A percentile compares a stretch with the other conserved stretches of the same genome.
Conservation (phyloP, 2,329 filamentous ascomycete species). For the Daldinia eschscholtzii region DNA sequence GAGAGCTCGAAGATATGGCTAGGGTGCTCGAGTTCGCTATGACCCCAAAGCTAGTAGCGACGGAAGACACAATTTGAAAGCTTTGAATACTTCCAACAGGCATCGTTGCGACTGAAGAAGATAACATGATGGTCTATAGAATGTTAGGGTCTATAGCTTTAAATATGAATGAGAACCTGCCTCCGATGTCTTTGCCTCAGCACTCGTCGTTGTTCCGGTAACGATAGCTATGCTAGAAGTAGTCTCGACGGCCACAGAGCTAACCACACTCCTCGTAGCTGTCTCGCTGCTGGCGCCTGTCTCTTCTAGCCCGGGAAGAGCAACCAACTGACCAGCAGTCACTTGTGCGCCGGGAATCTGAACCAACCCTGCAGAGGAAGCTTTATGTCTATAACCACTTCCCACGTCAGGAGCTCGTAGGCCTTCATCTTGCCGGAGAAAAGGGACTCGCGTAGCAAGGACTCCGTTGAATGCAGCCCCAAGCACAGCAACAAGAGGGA, state of each 20-base stretch:
- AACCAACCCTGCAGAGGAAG: conserved; percentile 29
- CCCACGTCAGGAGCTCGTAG: neutral
- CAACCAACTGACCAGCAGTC: conserved; percentile 42
- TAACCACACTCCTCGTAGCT: conserved; percentile 9
- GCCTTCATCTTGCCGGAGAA: conserved; percentile 13
- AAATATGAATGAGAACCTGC: conserved; percentile 8
- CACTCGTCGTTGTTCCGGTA: conserved; percentile 17
- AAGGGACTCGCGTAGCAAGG: conserved; percentile 26
- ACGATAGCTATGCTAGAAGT: conserved; percentile 13
- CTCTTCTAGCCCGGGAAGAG: conserved; percentile 37
- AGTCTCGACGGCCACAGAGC: conserved; percentile 14
- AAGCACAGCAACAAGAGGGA: conserved; percentile 36
- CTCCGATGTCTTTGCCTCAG: conserved; percentile 6
- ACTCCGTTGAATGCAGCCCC: conserved; percentile 39
- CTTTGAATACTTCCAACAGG: conserved; percentile 20
- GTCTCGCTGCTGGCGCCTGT: conserved; percentile 19
- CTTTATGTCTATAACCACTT: neutral
- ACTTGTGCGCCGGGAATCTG: conserved; percentile 42
- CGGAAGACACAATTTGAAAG: conserved; percentile 24
- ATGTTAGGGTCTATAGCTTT: conserved; percentile 4
- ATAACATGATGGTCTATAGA: neutral
- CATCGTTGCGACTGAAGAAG: conserved; percentile 1
- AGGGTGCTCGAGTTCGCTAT: conserved; percentile 22
- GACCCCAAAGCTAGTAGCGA: conserved; percentile 19
- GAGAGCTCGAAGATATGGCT: conserved; percentile 12